phyloP scores from a whole-genome alignment of 2,329 filamentous ascomycete species.

The Epichloe scottii region DNA sequence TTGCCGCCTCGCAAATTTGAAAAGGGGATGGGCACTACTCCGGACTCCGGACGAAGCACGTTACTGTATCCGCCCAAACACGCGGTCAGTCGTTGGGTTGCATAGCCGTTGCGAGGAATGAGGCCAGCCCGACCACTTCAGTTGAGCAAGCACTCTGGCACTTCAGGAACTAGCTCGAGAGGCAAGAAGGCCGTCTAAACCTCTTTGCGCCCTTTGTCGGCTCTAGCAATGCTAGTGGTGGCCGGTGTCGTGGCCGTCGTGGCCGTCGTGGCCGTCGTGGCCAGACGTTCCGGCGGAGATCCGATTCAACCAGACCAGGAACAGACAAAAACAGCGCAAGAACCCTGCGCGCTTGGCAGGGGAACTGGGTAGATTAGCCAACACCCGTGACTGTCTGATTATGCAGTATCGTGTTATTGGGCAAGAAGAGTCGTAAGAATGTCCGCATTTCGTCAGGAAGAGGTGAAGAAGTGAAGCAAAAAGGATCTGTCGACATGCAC shows the following conservation, averaged over 20 bases:
- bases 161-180: neutral
- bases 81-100: neutral
- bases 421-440: too few species aligned
- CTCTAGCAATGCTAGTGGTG: too few species aligned
- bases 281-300: neutral
- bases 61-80: neutral
- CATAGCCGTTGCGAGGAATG: neutral
- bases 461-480: too few species aligned
- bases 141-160: neutral
- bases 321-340: neutral
- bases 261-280: too few species aligned
- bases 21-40: neutral
- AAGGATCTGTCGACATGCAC: too few species aligned
- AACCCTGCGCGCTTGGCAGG: neutral
- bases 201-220: neutral
- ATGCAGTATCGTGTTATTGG: too few species aligned
- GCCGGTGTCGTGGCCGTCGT: too few species aligned
- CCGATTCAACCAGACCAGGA: neutral
- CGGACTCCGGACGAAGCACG: too few species aligned
- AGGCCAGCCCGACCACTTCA: neutral
- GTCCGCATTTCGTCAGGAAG: too few species aligned
- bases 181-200: neutral
- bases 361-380: neutral
- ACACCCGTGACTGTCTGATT: too few species aligned
- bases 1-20: neutral